A percentile compares a stretch with the other conserved stretches of the same genome.
These are phyloP conservation scores for Microsporum canis DNA, from an alignment of 2,329 filamentous ascomycete species.

Conservation along the genomic window DNA sequence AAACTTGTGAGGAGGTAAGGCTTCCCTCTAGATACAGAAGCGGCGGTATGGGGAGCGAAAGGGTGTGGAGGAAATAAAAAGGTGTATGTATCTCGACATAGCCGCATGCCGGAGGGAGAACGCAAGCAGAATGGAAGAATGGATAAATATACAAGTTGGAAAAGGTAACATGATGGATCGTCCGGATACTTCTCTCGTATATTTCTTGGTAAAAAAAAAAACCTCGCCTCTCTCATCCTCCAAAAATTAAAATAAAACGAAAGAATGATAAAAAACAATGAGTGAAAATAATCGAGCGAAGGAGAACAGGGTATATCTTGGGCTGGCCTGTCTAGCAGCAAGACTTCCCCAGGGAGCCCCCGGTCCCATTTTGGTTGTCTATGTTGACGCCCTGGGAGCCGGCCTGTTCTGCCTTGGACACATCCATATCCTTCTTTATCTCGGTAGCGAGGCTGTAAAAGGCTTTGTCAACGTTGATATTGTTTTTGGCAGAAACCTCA, in stretches of 20 bases:
- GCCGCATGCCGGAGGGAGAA: conserved; percentile 4
- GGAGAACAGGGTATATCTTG: not conserved
- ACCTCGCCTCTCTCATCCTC: not conserved
- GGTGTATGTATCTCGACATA: conserved; percentile 2
- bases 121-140: conserved; percentile 4
- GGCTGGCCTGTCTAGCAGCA: conserved; percentile 54
- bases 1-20: conserved; percentile 9
- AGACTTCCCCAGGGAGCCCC: conserved; percentile 50
- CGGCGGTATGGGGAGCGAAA: conserved; percentile 5
- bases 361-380: conserved; percentile 43
- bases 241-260: not conserved
- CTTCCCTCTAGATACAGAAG: conserved; percentile 15
- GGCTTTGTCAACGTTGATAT: conserved; percentile 98
- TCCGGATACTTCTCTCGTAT: conserved; percentile 6
- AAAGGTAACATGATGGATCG: conserved; percentile 1
- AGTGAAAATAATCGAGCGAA: not conserved
- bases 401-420: conserved; percentile 61
- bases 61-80: conserved; percentile 2
- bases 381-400: conserved; percentile 55
- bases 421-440: conserved; percentile 99
- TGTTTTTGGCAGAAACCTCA: conserved; percentile 96
- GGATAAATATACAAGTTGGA: conserved; percentile 5
- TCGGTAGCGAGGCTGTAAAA: conserved; percentile 92
- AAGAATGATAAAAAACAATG: not conserved
- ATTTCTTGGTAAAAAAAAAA: not conserved